phyloP scores from a whole-genome alignment of 2,329 filamentous ascomycete species.

The Fusarium oxysporum region DNA sequence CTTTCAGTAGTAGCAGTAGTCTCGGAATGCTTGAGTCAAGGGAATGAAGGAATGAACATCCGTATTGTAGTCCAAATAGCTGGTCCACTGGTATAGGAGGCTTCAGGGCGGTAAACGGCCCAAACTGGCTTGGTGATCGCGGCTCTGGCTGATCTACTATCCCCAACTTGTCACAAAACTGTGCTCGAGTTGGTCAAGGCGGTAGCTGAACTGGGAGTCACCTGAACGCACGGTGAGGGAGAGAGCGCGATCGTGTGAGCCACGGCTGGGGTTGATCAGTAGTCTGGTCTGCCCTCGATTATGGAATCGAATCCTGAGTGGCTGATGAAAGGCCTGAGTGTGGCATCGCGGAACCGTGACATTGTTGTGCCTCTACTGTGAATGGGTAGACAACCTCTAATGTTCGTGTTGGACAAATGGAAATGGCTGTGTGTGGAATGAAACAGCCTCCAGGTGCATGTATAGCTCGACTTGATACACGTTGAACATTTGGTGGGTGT shows the following conservation, averaged over 20 bases:
- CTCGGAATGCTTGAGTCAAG: conserved; percentile 36
- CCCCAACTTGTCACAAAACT: conserved; percentile 13
- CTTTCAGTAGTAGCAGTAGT: conserved; percentile 12
- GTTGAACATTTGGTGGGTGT: not conserved
- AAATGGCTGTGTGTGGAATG: not conserved
- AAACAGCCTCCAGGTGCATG: not conserved
- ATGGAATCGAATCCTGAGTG: conserved; percentile 15
- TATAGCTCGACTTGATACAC: not conserved
- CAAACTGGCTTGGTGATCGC: conserved; percentile 29
- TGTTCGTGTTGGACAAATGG: not conserved
- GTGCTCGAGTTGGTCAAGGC: conserved; percentile 27
- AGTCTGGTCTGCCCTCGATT: conserved; percentile 7
- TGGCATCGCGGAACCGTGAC: conserved; percentile 25
- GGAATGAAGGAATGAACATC: conserved; percentile 28
- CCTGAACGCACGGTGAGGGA: conserved; percentile 23
- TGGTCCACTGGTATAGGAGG: conserved; percentile 4
- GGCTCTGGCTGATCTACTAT: conserved; percentile 30
- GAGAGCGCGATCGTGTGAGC: conserved; percentile 32
- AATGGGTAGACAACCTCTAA: conserved; percentile 21
- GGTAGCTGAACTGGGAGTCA: conserved; percentile 34
- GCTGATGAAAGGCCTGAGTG: conserved; percentile 12
- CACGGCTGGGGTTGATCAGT: conserved; percentile 25
- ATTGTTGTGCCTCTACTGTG: conserved; percentile 11
- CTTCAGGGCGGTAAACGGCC: conserved; percentile 23
- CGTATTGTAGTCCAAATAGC: conserved; percentile 10